Evolutionary conservation across 1,139 yeast species (phyloP), one percentile per base, ranked within the genome.

Genomic region (Suzukiozyma palmioleophila): DNA sequence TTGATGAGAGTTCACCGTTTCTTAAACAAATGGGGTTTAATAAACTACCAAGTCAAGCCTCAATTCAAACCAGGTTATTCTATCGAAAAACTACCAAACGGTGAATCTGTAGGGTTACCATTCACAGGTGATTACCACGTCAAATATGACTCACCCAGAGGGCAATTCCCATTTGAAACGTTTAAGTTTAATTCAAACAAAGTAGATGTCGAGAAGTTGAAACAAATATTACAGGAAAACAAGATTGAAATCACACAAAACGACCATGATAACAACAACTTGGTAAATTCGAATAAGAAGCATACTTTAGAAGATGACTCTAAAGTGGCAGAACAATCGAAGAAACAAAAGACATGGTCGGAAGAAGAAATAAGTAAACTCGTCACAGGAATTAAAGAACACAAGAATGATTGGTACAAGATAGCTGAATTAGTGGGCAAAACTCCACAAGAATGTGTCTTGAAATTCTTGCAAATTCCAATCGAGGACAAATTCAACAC

Each of bases 1-100:
- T 75, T 94, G 44, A 80, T 92, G 77, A 76, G 99, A 48, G 79
- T 92, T 9, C 97, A 89, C 59, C 78, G 87, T 46, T 92, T 94
- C 56, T 70, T 94, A 47, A 90, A 81, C 56, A 87, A 85, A 60
- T 94, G 99, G 99, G 99, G 99, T 0, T 69, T 94, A 43, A 88
- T 94, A 41, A 94, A 94, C 60, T 94, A 94, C 57, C 98, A 92
- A 62, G 96, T 83, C 1, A 73, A 77, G 48, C 85, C 90, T 2
- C 81, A 77, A 46, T 65, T 78, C 44, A 74, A 79, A 49, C 88
- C 90, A 2, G 78, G 79, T 34, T 75, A 78, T 41, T 72, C 74
- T 1, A 69, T 81, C 26, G 88, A 82, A 48, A 86, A 86, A 37
- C 49, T 67, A 38, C 71, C 73, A 15, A 68, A 69, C 49, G 76